Evolutionary conservation across 192 early-diverging fungal genomes (phyloP), one percentile per base, ranked within the genome.

Genomic region (Coemansia sp.): DNA sequence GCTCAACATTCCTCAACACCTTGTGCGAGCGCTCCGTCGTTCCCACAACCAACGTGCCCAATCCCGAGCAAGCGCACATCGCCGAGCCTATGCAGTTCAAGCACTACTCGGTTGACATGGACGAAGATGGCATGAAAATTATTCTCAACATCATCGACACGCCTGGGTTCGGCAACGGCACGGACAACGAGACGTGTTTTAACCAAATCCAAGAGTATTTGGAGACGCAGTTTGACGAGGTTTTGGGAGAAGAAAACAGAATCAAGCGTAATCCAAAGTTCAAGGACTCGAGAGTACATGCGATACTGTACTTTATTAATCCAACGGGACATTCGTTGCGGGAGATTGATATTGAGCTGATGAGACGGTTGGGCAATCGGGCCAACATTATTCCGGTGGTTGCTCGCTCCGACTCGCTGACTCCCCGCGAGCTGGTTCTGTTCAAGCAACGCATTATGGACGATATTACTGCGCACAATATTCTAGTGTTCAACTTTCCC

Each of bases 401-500:
- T 70, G 95, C 89, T 54, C 92, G 92, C 58, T 88, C 95, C 3
- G 97, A 99, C 82, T 88, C 93, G 17, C 84, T 98, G 54, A 93
- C 94, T 18, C 87, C 90, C 11, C 82, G 86, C 49, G 97, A 98
- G 73, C 70, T 93, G 55, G 71, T 84, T 6, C 82, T 86, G 40
- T 98, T 95, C 83, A 98, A 98, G 84, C 87, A 90, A 72, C 86
- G 89, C 78, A 84, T 98, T 59, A 97, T 98, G 95, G 89, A 96
- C 68, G 97, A 99, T 76, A 96, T 99, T 82, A 86, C 88, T 12
- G 85, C 91, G 73, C 93, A 95, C 82, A 86, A 91, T 56, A 97
- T 99, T 64, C 95, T 94, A 34, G 93, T 97, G 68, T 99, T 96
- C 83, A 93, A 92, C 81, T 99, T 99, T 83, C 97, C 97, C 49